These are phyloP conservation scores for Stenogyne calaminthoides DNA, from an alignment of 305 asterid species.

Conservation along the genomic window DNA sequence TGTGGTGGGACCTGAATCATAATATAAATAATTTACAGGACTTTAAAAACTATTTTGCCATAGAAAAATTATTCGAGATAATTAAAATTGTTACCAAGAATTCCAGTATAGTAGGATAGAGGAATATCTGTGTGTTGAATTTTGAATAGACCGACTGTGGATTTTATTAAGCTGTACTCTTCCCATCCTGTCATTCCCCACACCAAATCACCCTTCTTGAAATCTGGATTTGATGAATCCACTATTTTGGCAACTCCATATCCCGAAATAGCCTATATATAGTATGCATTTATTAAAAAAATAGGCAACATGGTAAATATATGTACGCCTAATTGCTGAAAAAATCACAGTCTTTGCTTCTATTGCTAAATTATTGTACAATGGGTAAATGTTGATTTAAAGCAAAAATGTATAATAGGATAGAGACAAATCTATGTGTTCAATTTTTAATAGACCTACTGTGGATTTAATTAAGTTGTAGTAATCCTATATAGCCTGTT, in stretches of 20 bases:
- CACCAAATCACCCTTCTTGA: slow-evolving; percentile 52
- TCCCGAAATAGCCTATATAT: slow-evolving; percentile 38
- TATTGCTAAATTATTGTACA: no score
- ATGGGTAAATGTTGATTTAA: no score
- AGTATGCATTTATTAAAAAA: no score
- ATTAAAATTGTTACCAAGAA: slow-evolving; percentile 48
- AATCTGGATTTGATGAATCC: slow-evolving; percentile 49
- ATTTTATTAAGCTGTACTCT: slow-evolving; percentile 46
- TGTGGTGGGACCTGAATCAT: no score
- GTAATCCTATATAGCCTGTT: slow-evolving; percentile 55
- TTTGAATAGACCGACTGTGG: slow-evolving; percentile 25
- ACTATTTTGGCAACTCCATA: slow-evolving; percentile 52
- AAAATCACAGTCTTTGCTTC: no score
- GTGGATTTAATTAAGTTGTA: slow-evolving; percentile 42
- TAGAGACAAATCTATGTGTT: slow-evolving; percentile 50
- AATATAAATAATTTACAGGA: no score
- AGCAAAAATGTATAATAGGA: slow-evolving; percentile 70
- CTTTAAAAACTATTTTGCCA: no score
- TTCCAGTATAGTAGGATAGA: slow-evolving; percentile 62
- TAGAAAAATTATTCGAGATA: no score
- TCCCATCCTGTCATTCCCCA: slow-evolving; percentile 66
- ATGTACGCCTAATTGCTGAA: no score
- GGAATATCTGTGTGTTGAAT: slow-evolving; percentile 49
- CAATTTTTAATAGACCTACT: slow-evolving; percentile 35
- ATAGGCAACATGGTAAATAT: no score